Evolutionary conservation across 139 green algal genomes (phyloP).

Genomic region (Diplosphaera chodatii): DNA sequence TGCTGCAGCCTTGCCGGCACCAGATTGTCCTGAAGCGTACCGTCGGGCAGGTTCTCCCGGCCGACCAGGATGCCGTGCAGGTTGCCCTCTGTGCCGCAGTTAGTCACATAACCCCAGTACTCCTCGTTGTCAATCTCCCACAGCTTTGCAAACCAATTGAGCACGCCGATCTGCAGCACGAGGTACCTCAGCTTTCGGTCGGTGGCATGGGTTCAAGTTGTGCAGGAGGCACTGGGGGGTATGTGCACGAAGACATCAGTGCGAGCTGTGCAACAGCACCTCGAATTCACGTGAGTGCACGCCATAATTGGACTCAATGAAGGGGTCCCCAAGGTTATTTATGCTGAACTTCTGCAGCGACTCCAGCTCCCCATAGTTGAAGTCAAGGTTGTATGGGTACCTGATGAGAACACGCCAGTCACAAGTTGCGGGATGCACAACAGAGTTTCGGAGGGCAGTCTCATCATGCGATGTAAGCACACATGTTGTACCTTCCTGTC

Average conservation of each 20-base stretch:
- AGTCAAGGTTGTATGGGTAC: conserved; percentile 99
- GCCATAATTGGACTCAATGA: conserved; percentile 97
- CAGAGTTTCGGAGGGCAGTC: conserved; percentile 16
- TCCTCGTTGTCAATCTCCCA: conserved; percentile 91
- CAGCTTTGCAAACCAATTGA: conserved; percentile 95
- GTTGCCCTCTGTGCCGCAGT: conserved; percentile 97
- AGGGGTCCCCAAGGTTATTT: conserved; percentile 97
- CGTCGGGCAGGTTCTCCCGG: conserved; percentile 78
- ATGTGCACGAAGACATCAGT: no score
- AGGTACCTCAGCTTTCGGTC: no score
- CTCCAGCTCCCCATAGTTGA: conserved; percentile 89
- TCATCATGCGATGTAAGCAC: no score
- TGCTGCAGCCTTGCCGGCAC: no score
- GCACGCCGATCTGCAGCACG: conserved; percentile 71
- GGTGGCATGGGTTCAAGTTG: no score
- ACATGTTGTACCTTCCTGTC: no score
- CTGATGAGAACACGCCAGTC: no score
- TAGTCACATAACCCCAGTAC: conserved; percentile 99
- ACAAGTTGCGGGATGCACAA: no score
- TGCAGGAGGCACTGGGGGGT: no score
- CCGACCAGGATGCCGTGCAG: conserved; percentile 94
- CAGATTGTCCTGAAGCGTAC: conserved; percentile 5
- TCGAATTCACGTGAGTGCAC: conserved; percentile 87
- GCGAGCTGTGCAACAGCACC: no score
- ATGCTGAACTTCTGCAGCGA: conserved; percentile 86